These are phyloP conservation scores for Cyclanthera cordifolia DNA, from an alignment of 306 rosid species.

Conservation along the genomic window DNA sequence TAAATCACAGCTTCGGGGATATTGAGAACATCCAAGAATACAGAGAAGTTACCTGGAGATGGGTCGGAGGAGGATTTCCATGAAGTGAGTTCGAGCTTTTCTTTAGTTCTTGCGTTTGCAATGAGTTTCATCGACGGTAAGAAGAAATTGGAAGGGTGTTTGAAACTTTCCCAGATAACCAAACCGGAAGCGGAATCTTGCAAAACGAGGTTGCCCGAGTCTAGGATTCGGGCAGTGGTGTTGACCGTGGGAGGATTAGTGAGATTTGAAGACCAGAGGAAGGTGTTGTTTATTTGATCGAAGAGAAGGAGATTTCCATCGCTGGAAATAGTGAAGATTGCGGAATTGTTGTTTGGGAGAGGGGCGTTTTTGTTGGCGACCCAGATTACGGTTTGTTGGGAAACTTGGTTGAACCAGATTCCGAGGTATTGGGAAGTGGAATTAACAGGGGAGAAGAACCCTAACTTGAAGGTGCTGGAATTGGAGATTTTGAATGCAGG, in stretches of 20 bases:
- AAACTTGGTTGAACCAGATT: slow-evolving; percentile 2
- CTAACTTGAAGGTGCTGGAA: slow-evolving; percentile 13
- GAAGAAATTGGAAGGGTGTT: slow-evolving; percentile 19
- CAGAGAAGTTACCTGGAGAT: not conserved
- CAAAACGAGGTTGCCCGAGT: slow-evolving; percentile 30
- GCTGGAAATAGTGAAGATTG: slow-evolving; percentile 2
- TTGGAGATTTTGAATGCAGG: slow-evolving; percentile 1
- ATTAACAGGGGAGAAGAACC: slow-evolving; percentile 15
- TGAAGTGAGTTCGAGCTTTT: not conserved
- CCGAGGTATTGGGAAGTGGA: slow-evolving; percentile 11
- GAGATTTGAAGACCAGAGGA: slow-evolving; percentile 30
- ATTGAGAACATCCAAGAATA: not conserved
- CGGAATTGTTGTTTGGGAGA: slow-evolving; percentile 2
- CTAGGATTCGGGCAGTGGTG: slow-evolving; percentile 16
- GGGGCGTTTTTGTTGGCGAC: slow-evolving; percentile 19
- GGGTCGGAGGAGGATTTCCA: slow-evolving; percentile 6
- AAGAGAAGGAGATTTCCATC: slow-evolving; percentile 17
- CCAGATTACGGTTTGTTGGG: slow-evolving; percentile 1
- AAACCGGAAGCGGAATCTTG: slow-evolving; percentile 1
- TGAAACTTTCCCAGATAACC: slow-evolving; percentile 31
- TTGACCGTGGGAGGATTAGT: not conserved
- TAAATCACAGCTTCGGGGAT: slow-evolving; percentile 17
- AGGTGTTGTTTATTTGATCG: slow-evolving; percentile 1
- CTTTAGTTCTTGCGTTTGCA: not conserved
- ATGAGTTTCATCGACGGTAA: slow-evolving; percentile 15